Percentiles rank a stretch among this genome's conserved stretches.
Conservation (phyloP, 805 yeast genomes). For the Saturnispora bothae region DNA sequence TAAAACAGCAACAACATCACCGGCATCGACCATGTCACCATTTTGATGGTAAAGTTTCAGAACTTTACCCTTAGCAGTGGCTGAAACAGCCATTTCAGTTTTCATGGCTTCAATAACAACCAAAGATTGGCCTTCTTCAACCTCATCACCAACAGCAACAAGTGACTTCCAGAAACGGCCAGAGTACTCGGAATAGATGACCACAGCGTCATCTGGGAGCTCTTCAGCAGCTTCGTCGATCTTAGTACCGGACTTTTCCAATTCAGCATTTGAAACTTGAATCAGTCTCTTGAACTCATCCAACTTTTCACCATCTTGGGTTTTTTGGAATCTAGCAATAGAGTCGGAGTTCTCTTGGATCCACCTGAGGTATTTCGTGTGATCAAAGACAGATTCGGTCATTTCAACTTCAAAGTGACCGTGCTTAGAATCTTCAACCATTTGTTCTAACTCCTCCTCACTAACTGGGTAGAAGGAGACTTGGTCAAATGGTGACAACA, state of each 20-base stretch:
- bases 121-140: constrained; percentile 65
- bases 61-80: constrained; percentile 65
- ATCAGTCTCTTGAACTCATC: constrained; percentile 80
- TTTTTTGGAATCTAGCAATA: constrained; percentile 54
- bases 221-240: constrained; percentile 37
- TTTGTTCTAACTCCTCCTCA: constrained; percentile 68
- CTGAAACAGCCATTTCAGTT: constrained; percentile 85
- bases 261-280: constrained; percentile 69
- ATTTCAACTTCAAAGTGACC: constrained; percentile 73
- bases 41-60: constrained; percentile 63
- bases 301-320: constrained; percentile 70
- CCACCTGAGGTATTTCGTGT: constrained; percentile 70
- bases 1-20: constrained; percentile 84
- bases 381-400: constrained; percentile 67
- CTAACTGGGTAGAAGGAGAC: constrained; percentile 87
- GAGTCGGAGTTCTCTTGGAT: constrained; percentile 55
- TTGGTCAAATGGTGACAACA: constrained; percentile 86
- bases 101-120: constrained; percentile 96
- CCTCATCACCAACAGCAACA: constrained; percentile 67
- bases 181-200: constrained; percentile 90
- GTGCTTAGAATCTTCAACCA: constrained; percentile 63
- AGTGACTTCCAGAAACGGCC: constrained; percentile 95
- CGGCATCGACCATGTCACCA: constrained; percentile 96
- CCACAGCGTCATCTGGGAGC: constrained; percentile 68
- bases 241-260: constrained; percentile 42